These are phyloP conservation scores for Novymonas esmeraldas DNA, from an alignment of 208 protist species.

Conservation along the genomic window DNA sequence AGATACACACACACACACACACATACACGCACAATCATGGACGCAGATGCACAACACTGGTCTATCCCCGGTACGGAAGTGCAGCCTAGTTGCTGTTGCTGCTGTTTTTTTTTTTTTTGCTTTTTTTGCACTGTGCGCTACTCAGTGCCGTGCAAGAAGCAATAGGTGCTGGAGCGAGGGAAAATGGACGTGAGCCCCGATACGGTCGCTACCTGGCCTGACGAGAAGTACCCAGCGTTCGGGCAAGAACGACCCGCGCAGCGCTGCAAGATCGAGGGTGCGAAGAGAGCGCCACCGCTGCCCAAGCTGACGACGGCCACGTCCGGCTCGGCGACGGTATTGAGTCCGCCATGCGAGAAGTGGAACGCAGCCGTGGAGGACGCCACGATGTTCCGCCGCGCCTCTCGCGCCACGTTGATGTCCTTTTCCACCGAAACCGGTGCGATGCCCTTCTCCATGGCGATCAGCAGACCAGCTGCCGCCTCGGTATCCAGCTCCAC, in stretches of 20 bases:
- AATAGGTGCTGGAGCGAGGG: conserved; percentile 77
- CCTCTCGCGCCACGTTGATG: conserved; percentile 77
- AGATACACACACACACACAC: no score
- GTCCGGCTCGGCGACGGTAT: conserved; percentile 68
- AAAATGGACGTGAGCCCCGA: conserved; percentile 55
- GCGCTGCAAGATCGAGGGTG: conserved; percentile 74
- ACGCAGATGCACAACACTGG: no score
- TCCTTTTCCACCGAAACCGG: conserved; percentile 70
- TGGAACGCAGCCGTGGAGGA: conserved; percentile 75
- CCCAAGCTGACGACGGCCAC: conserved; percentile 66
- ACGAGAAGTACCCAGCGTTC: conserved; percentile 72
- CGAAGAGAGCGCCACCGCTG: conserved; percentile 51
- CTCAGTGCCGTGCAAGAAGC: conserved; percentile 69
- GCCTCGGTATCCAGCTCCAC: conserved; percentile 82
- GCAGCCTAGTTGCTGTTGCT: no score
- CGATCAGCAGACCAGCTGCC: conserved; percentile 65
- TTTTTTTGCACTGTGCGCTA: conserved; percentile 7
- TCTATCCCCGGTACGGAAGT: no score
- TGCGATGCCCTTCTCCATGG: conserved; percentile 46
- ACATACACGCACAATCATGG: no score
- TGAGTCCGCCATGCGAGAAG: conserved; percentile 85
- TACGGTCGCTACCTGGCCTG: conserved; percentile 75
- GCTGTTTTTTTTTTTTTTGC: no score
- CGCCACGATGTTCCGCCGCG: conserved; percentile 63
- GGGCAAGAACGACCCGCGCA: conserved; percentile 70